phyloP scores from a whole-genome alignment of 2,329 filamentous ascomycete genomes.

The Fusarium keratoplasticum region DNA sequence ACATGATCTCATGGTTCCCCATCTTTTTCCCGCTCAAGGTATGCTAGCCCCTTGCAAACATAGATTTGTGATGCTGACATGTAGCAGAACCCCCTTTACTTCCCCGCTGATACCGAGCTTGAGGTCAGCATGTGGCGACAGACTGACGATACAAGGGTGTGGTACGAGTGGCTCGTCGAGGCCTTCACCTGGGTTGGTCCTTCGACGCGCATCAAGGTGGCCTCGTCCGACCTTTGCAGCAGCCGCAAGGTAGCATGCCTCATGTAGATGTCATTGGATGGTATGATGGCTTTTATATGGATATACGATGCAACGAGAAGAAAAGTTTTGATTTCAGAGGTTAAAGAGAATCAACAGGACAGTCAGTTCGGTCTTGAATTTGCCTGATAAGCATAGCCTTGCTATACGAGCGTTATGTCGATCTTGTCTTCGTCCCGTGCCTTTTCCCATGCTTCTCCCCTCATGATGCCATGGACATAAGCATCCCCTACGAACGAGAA shows the following conservation, averaged over 20 bases:
- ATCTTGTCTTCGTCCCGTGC: neutral
- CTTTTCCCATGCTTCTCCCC: neutral
- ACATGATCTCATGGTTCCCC: conserved; percentile 99
- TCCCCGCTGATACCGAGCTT: conserved; percentile 86
- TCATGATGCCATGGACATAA: neutral
- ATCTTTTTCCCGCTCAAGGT: conserved; percentile 98
- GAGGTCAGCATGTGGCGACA: conserved; percentile 96
- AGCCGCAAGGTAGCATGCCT: conserved; percentile 77
- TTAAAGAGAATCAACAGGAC: neutral
- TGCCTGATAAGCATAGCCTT: neutral
- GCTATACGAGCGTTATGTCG: neutral
- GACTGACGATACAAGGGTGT: conserved; percentile 94
- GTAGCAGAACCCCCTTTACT: conserved; percentile 80
- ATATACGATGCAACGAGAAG: conserved; percentile 23
- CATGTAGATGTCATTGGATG: conserved; percentile 63
- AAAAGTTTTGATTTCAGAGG: conserved; percentile 28
- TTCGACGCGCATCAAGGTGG: conserved; percentile 73
- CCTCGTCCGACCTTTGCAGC: conserved; percentile 73
- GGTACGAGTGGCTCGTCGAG: conserved; percentile 99
- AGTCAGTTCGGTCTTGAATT: neutral
- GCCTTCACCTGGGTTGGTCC: conserved; percentile 76
- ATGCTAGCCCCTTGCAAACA: conserved; percentile 44
- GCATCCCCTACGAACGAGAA: neutral
- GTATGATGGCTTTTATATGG: neutral
- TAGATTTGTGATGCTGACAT: conserved; percentile 3